A percentile compares a stretch with the other conserved stretches of the same genome.
These are phyloP conservation scores for Globisporangium perplexum DNA, from an alignment of 352 stramenopile genomes.

Conservation along the genomic window DNA sequence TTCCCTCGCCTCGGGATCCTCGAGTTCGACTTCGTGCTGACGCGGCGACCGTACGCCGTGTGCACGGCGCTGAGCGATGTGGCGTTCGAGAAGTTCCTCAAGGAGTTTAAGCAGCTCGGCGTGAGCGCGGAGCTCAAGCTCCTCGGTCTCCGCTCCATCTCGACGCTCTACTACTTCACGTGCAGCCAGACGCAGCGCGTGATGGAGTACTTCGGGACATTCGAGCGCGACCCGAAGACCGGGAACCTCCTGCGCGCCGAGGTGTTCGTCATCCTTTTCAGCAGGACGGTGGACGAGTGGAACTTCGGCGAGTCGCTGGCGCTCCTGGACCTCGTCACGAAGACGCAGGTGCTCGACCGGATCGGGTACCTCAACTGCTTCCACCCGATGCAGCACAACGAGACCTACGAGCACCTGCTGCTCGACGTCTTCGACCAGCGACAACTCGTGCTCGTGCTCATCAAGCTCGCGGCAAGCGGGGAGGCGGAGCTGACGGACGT, in stretches of 20 bases:
- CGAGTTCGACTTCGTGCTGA: slow-evolving; percentile 74
- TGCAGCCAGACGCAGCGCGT: slow-evolving; percentile 60
- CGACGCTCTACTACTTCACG: slow-evolving; percentile 66
- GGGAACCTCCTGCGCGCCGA: slow-evolving; percentile 53
- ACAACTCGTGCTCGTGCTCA: slow-evolving; percentile 46
- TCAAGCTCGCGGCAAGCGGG: slow-evolving; percentile 36
- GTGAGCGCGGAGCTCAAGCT: slow-evolving; percentile 60
- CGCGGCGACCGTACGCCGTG: slow-evolving; percentile 38
- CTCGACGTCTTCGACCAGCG: slow-evolving; percentile 46
- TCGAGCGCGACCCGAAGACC: slow-evolving; percentile 49
- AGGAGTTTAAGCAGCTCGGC: slow-evolving; percentile 72
- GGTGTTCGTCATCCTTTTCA: slow-evolving; percentile 69
- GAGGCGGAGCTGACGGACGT: slow-evolving; percentile 45
- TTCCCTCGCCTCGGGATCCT: slow-evolving; percentile 59
- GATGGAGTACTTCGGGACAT: slow-evolving; percentile 78
- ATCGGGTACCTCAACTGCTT: slow-evolving; percentile 60
- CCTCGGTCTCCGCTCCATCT: slow-evolving; percentile 62
- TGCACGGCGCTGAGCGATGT: slow-evolving; percentile 59
- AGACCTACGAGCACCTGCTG: slow-evolving; percentile 45
- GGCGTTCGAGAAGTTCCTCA: slow-evolving; percentile 69
- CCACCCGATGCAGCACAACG: slow-evolving; percentile 47
- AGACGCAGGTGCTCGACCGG: slow-evolving; percentile 58
- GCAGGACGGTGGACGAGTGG: slow-evolving; percentile 59
- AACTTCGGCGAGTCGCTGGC: slow-evolving; percentile 61
- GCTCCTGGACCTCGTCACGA: slow-evolving; percentile 57